Evolutionary conservation across 495 filamentous ascomycete species (phyloP).

Genomic region (Xylaria castorea): DNA sequence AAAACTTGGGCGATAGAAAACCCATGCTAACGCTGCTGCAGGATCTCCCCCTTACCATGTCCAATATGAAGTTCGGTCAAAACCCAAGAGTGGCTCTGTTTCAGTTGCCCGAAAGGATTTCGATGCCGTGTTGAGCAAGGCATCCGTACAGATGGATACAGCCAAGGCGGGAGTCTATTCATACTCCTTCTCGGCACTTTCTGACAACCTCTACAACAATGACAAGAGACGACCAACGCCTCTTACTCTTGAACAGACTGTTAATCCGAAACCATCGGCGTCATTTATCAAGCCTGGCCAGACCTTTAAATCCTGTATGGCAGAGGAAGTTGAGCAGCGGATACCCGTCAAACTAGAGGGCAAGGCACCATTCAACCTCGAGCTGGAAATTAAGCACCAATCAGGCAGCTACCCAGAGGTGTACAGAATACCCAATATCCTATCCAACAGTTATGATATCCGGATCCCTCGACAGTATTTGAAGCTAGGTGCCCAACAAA

Average conservation of each 20-base stretch:
- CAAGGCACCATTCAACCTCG: conserved; percentile 84
- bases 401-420: conserved; percentile 78
- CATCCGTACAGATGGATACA: conserved; percentile 84
- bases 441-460: conserved; percentile 73
- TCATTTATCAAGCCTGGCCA: conserved; percentile 86
- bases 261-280: conserved; percentile 81
- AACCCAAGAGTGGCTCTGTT: conserved; percentile 65
- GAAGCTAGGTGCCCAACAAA: conserved; percentile 80
- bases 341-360: conserved; percentile 86
- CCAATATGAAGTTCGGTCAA: conserved; percentile 78
- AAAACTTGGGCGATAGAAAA: neutral
- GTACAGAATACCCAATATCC: conserved; percentile 77
- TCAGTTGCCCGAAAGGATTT: conserved; percentile 69
- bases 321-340: conserved; percentile 79
- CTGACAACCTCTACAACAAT: conserved; percentile 83
- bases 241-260: conserved; percentile 77
- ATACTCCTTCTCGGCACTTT: conserved; percentile 81
- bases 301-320: conserved; percentile 92
- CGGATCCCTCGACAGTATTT: conserved; percentile 82
- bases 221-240: conserved; percentile 65
- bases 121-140: conserved; percentile 71
- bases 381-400: conserved; percentile 91
- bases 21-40: conserved; percentile 37
- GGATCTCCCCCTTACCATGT: conserved; percentile 82
- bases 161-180: conserved; percentile 78